These are phyloP conservation scores for Candida namnaoensis DNA, from an alignment of 805 yeast species.

Conservation along the genomic window DNA sequence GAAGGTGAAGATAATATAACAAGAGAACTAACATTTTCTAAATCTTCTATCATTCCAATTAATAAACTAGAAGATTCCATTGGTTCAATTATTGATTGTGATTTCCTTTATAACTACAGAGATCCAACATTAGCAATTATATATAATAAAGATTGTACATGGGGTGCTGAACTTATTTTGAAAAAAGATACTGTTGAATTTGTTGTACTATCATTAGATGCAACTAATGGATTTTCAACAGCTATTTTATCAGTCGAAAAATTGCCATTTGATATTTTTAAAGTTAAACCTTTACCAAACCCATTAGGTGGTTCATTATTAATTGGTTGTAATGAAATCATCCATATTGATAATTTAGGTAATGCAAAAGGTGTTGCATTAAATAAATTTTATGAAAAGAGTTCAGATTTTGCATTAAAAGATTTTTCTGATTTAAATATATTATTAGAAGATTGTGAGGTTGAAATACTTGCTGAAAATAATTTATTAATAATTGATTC, in stretches of 20 bases:
- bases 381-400: constrained; percentile 39
- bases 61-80: constrained; percentile 48
- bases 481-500: constrained; percentile 29
- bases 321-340: constrained; percentile 67
- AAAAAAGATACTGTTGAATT: constrained; percentile 55
- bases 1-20: constrained; percentile 9
- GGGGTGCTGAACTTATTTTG: constrained; percentile 69
- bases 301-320: constrained; percentile 65
- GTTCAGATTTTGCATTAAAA: constrained; percentile 28
- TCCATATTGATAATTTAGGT: constrained; percentile 78
- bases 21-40: constrained; percentile 7
- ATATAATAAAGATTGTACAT: constrained; percentile 47
- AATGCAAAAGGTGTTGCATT: constrained; percentile 53
- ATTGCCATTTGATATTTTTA: constrained; percentile 69
- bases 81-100: constrained; percentile 57
- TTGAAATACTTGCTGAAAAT: constrained; percentile 23
- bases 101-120: constrained; percentile 63
- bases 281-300: constrained; percentile 50
- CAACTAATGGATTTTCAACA: constrained; percentile 42
- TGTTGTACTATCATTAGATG: constrained; percentile 61
- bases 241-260: constrained; percentile 55
- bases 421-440: constrained; percentile 46
- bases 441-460: constrained; percentile 43
- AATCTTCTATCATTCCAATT: constrained; percentile 52
- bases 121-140: constrained; percentile 78